Percentiles rank a stretch among this genome's conserved stretches.
These are phyloP conservation scores for Trichophyton verrucosum DNA, from an alignment of 2,329 filamentous ascomycete species.

Conservation along the genomic window DNA sequence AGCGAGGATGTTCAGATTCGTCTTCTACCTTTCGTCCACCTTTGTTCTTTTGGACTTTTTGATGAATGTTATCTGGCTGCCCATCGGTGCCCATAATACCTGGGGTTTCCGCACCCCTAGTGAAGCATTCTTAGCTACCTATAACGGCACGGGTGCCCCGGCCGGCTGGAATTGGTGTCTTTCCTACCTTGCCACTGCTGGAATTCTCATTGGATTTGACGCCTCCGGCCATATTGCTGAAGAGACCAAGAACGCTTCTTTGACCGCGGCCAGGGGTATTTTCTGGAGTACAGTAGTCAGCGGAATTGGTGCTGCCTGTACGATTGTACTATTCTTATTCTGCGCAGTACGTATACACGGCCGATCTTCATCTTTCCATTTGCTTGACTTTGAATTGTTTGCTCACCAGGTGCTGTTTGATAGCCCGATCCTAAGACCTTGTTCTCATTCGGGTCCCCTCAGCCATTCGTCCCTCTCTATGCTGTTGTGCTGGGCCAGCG, in stretches of 20 bases:
- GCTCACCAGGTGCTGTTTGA: constrained; percentile 8
- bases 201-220: constrained; percentile 50
- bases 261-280: constrained; percentile 46
- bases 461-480: constrained; percentile 49
- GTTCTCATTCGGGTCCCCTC: constrained; percentile 43
- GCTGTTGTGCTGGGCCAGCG: constrained; percentile 44
- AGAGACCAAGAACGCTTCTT: constrained; percentile 47
- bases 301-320: constrained; percentile 42
- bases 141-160: constrained; percentile 45
- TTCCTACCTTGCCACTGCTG: constrained; percentile 48
- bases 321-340: constrained; percentile 49
- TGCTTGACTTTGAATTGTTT: neutral
- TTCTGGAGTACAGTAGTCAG: constrained; percentile 49
- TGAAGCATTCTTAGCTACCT: constrained; percentile 49
- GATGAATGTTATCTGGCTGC: constrained; percentile 50
- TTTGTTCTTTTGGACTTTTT: constrained; percentile 47
- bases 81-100: constrained; percentile 43
- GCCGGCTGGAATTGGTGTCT: constrained; percentile 52
- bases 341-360: constrained; percentile 34
- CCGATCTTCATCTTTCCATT: no score
- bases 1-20: constrained; percentile 37
- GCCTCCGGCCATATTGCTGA: constrained; percentile 50
- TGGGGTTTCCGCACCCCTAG: constrained; percentile 47
- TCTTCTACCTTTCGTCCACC: constrained; percentile 40
- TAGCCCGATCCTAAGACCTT: constrained; percentile 42